Conservation (phyloP, 257 asterid genomes). For the Solanum ahanhuiri region DNA sequence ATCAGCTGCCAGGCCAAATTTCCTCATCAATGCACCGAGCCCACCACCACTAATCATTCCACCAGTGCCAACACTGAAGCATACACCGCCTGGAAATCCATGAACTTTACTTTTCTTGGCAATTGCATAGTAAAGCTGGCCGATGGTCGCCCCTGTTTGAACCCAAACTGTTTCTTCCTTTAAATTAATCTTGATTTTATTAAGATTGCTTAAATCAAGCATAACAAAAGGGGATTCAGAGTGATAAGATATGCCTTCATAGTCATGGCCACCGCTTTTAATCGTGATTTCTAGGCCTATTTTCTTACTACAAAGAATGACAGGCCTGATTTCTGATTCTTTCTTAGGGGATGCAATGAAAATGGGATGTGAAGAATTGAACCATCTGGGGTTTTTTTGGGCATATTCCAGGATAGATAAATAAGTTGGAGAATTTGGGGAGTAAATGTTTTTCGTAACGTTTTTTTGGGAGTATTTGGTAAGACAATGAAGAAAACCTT, state of each 20-base stretch:
- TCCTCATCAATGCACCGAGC: background rate
- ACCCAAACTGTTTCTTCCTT: conserved; percentile 2
- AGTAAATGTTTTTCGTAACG: background rate
- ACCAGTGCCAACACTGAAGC: conserved; percentile 11
- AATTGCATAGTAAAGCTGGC: conserved; percentile 4
- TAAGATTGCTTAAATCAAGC: background rate
- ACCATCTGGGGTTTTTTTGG: background rate
- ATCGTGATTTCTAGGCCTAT: background rate
- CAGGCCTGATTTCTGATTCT: background rate
- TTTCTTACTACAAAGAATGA: background rate
- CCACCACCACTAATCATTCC: conserved; percentile 1
- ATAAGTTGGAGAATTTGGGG: background rate
- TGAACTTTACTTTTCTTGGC: background rate
- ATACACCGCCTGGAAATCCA: conserved; percentile 5
- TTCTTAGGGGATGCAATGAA: background rate
- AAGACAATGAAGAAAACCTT: background rate
- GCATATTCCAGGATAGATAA: background rate
- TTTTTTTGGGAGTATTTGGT: background rate
- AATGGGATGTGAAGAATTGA: background rate
- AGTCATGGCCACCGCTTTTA: background rate
- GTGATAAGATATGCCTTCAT: background rate
- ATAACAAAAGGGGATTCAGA: background rate
- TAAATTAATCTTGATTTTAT: background rate
- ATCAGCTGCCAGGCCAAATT: background rate
- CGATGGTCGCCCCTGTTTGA: conserved; percentile 6